Percentiles rank a stretch among this genome's conserved stretches.
Conservation (phyloP, 139 green algal species). For the Chlamydomonas schloesseri region DNA sequence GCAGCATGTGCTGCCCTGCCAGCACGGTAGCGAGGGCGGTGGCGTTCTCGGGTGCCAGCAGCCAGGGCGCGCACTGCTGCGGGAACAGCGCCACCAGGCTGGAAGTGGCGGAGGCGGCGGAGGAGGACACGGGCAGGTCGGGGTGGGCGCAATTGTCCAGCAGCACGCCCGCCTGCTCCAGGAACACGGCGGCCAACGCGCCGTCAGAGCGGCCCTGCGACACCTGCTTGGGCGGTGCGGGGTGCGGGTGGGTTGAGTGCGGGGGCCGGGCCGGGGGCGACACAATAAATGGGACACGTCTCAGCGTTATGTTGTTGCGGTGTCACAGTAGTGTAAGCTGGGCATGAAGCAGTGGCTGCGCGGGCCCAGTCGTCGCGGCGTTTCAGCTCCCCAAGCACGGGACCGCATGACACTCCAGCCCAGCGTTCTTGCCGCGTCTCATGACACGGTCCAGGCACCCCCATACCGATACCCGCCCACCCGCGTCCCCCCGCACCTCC, state of each 20-base stretch:
- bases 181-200: constrained; percentile 52
- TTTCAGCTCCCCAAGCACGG: too few relatives aligned
- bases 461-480: too few relatives aligned
- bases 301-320: too few relatives aligned
- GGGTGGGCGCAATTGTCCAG: constrained; percentile 63
- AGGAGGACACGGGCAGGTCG: constrained; percentile 55
- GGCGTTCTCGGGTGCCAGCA: constrained; percentile 59
- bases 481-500: constrained; percentile 31
- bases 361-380: too few relatives aligned
- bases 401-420: too few relatives aligned
- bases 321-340: too few relatives aligned
- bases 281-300: too few relatives aligned
- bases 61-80: constrained; percentile 54
- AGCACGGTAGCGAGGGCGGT: constrained; percentile 50
- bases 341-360: too few relatives aligned
- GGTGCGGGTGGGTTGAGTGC: background rate
- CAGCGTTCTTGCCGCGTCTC: too few relatives aligned
- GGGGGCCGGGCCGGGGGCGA: too few relatives aligned
- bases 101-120: constrained; percentile 32
- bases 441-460: too few relatives aligned
- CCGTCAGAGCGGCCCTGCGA: constrained; percentile 39
- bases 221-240: constrained; percentile 13
- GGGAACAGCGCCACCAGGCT: constrained; percentile 47
- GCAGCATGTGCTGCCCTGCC: constrained; percentile 52
- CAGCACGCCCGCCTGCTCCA: constrained; percentile 49